Evolutionary conservation across 108 stramenopile species (phyloP).

Genomic region (Cyclotella atomus): DNA sequence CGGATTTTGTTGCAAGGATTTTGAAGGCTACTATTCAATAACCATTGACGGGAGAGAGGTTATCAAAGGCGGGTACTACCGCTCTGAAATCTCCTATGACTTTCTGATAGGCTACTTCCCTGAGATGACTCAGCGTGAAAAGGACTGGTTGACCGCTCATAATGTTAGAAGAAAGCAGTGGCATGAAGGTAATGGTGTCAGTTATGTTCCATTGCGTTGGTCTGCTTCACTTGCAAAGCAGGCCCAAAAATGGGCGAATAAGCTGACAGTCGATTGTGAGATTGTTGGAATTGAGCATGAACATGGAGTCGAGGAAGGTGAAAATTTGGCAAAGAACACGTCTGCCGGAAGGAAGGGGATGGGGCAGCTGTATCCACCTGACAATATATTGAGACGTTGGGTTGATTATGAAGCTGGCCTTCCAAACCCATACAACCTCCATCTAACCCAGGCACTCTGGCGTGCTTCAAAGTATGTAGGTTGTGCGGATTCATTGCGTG

Average conservation of each 20-base stretch:
- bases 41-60: slow-evolving; percentile 25
- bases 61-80: slow-evolving; percentile 18
- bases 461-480: slow-evolving; percentile 38
- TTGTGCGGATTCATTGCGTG: slow-evolving; percentile 29
- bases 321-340: slow-evolving; percentile 35
- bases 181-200: slow-evolving; percentile 30
- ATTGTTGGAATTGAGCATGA: slow-evolving; percentile 27
- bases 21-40: slow-evolving; percentile 19
- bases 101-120: slow-evolving; percentile 32
- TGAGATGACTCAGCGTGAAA: slow-evolving; percentile 33
- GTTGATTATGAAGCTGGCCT: slow-evolving; percentile 25
- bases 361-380: slow-evolving; percentile 26
- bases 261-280: slow-evolving; percentile 20
- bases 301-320: slow-evolving; percentile 14
- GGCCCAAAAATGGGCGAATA: slow-evolving; percentile 28
- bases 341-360: background rate
- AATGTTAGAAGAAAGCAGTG: slow-evolving; percentile 30
- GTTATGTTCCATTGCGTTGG: slow-evolving; percentile 41
- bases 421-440: slow-evolving; percentile 22
- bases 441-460: slow-evolving; percentile 41
- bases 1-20: slow-evolving; percentile 34
- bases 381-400: slow-evolving; percentile 40
- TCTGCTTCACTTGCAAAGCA: slow-evolving; percentile 22
- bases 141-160: slow-evolving; percentile 37
- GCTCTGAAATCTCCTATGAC: slow-evolving; percentile 16